Evolutionary conservation across 2,329 filamentous ascomycete species (phyloP).

Genomic region (Talaromyces sp.): DNA sequence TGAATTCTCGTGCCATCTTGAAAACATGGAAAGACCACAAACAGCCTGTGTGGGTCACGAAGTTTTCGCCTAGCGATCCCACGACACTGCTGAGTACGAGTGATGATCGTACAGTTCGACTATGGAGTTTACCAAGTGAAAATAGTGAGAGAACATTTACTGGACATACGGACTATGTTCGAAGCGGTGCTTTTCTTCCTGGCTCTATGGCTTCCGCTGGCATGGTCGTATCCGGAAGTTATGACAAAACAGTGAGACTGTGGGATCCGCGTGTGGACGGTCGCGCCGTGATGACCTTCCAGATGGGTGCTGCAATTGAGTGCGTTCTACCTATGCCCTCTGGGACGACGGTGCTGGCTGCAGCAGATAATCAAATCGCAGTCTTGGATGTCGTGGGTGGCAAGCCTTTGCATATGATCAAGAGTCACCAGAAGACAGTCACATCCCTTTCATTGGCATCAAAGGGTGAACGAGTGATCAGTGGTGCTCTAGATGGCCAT

Average conservation of each 20-base stretch:
- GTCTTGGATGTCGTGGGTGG: slow-evolving; percentile 91
- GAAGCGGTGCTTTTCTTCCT: slow-evolving; percentile 81
- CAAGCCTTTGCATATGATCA: slow-evolving; percentile 78
- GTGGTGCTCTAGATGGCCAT: slow-evolving; percentile 88
- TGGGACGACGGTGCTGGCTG: slow-evolving; percentile 79
- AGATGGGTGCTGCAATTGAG: slow-evolving; percentile 86
- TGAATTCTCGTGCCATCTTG: slow-evolving; percentile 81
- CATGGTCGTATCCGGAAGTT: slow-evolving; percentile 83
- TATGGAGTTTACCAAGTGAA: slow-evolving; percentile 89
- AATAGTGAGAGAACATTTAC: slow-evolving; percentile 72
- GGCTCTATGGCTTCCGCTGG: slow-evolving; percentile 58
- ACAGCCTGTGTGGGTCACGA: slow-evolving; percentile 87
- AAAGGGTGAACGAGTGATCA: slow-evolving; percentile 74
- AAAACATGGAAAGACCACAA: slow-evolving; percentile 95
- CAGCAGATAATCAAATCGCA: slow-evolving; percentile 80
- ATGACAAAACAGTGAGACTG: slow-evolving; percentile 87
- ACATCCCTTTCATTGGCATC: slow-evolving; percentile 81
- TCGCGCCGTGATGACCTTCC: slow-evolving; percentile 82
- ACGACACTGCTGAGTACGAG: slow-evolving; percentile 85
- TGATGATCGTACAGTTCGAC: slow-evolving; percentile 85
- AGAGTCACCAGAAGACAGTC: slow-evolving; percentile 97
- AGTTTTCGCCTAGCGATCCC: slow-evolving; percentile 84
- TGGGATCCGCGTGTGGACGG: slow-evolving; percentile 81
- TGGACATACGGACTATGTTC: slow-evolving; percentile 90
- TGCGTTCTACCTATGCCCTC: slow-evolving; percentile 81